phyloP scores from a whole-genome alignment of 1,139 yeast genomes.

The Geotrichum phurueaensis region DNA sequence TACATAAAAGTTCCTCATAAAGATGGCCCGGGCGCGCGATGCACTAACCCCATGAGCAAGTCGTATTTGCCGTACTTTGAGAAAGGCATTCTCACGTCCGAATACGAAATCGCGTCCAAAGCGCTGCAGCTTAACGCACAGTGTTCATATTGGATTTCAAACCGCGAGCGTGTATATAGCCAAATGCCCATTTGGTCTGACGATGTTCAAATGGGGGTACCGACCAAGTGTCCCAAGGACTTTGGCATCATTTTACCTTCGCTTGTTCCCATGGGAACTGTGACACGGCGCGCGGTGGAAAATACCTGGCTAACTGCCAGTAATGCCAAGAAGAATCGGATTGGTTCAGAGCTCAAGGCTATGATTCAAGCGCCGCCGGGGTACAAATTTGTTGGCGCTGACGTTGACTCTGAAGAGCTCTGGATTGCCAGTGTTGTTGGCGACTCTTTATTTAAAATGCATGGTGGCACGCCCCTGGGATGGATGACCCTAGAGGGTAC shows the following conservation, averaged over 20 bases:
- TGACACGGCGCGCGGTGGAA: conserved; percentile 94
- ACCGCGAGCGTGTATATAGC: conserved; percentile 71
- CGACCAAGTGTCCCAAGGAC: conserved; percentile 33
- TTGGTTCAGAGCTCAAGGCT: conserved; percentile 91
- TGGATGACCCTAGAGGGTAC: conserved; percentile 99
- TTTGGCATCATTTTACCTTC: conserved; percentile 79
- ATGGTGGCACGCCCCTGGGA: conserved; percentile 95
- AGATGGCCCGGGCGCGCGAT: conserved; percentile 69
- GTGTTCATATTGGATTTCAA: conserved; percentile 91
- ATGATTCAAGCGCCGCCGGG: conserved; percentile 84
- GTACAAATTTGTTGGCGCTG: conserved; percentile 88
- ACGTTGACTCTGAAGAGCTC: conserved; percentile 95
- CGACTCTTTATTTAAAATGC: conserved; percentile 79
- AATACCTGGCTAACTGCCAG: conserved; percentile 97
- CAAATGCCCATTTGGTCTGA: conserved; percentile 73
- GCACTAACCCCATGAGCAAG: conserved; percentile 77
- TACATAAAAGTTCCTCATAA: conserved; percentile 84
- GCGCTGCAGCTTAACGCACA: conserved; percentile 71
- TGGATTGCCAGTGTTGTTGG: conserved; percentile 98
- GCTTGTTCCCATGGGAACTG: conserved; percentile 89
- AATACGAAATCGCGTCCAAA: conserved; percentile 64
- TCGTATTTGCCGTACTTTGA: conserved; percentile 68
- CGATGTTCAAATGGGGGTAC: conserved; percentile 34
- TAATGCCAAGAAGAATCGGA: conserved; percentile 74
- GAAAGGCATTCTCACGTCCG: conserved; percentile 64